A percentile compares a stretch with the other conserved stretches of the same genome.
phyloP scores from a whole-genome alignment of 2,329 filamentous ascomycete species.

The Annulohypoxylon truncatum region DNA sequence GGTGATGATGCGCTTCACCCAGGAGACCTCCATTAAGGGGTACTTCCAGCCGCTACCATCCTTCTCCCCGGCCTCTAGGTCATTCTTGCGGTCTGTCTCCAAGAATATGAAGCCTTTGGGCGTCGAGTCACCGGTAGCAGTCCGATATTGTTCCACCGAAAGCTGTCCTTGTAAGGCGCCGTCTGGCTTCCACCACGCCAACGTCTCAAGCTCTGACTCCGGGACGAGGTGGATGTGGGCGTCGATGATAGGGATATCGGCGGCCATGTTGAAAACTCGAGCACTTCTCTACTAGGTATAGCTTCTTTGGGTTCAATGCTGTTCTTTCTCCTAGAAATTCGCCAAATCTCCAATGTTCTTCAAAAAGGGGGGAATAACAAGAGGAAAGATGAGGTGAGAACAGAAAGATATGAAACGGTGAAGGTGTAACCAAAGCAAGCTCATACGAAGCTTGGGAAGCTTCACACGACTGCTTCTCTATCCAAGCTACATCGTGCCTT shows the following conservation, averaged over 20 bases:
- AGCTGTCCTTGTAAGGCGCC: slow-evolving; percentile 72
- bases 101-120: slow-evolving; percentile 82
- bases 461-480: neutral
- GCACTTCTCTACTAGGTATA: neutral
- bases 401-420: slow-evolving; percentile 12
- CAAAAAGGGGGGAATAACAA: neutral
- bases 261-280: slow-evolving; percentile 42
- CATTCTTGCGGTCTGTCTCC: slow-evolving; percentile 81
- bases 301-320: neutral
- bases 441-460: slow-evolving; percentile 23
- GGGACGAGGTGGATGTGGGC: slow-evolving; percentile 93
- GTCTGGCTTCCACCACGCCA: slow-evolving; percentile 75
- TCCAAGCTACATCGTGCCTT: slow-evolving; percentile 23
- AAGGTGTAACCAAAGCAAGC: slow-evolving; percentile 16
- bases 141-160: slow-evolving; percentile 72
- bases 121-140: slow-evolving; percentile 55
- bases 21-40: slow-evolving; percentile 78
- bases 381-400: neutral
- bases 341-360: neutral
- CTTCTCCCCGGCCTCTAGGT: slow-evolving; percentile 59
- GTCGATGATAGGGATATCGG: slow-evolving; percentile 76
- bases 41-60: slow-evolving; percentile 71
- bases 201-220: slow-evolving; percentile 69
- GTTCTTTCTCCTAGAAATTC: neutral
- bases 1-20: slow-evolving; percentile 73